Conservation (phyloP, 1,284 basidiomycete genomes). For the Xanthoconium separans region DNA sequence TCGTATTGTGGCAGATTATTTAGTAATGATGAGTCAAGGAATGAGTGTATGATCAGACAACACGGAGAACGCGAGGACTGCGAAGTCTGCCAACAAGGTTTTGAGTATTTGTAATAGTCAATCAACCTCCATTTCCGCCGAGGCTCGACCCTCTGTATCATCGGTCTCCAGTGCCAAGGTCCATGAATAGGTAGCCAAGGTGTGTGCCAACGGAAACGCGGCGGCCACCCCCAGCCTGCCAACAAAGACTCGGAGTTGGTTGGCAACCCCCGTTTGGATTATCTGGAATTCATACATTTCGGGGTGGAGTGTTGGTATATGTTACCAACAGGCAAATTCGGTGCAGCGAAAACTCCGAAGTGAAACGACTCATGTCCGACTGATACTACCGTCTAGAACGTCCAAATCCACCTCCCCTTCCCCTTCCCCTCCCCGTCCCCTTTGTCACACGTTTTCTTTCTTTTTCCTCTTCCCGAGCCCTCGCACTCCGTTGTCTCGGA, state of each 20-base stretch:
- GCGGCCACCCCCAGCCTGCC: neutral
- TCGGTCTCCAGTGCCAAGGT: neutral
- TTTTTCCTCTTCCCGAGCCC: conserved; percentile 71
- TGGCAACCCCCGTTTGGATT: neutral
- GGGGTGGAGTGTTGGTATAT: neutral
- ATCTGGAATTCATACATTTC: neutral
- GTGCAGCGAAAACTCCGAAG: neutral
- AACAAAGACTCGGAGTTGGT: too few relatives aligned
- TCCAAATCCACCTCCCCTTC: conserved; percentile 16
- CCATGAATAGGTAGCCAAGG: neutral
- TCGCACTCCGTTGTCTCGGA: conserved; percentile 64
- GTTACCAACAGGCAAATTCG: neutral
- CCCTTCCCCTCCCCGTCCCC: conserved; percentile 12
- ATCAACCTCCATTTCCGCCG: neutral
- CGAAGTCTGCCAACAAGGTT: conserved; percentile 4
- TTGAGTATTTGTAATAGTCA: too few relatives aligned
- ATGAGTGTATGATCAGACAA: conserved; percentile 1
- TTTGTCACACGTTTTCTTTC: conserved; percentile 53
- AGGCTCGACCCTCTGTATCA: neutral
- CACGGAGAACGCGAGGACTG: neutral
- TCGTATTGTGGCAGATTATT: neutral
- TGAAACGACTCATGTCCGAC: neutral
- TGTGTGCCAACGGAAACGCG: neutral
- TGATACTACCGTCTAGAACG: conserved; percentile 25
- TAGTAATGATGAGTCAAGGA: neutral